A percentile compares a stretch with the other conserved stretches of the same genome.
These are phyloP conservation scores for Zelopaecilomyces penicillatus DNA, from an alignment of 2,329 filamentous ascomycete genomes.

Conservation along the genomic window DNA sequence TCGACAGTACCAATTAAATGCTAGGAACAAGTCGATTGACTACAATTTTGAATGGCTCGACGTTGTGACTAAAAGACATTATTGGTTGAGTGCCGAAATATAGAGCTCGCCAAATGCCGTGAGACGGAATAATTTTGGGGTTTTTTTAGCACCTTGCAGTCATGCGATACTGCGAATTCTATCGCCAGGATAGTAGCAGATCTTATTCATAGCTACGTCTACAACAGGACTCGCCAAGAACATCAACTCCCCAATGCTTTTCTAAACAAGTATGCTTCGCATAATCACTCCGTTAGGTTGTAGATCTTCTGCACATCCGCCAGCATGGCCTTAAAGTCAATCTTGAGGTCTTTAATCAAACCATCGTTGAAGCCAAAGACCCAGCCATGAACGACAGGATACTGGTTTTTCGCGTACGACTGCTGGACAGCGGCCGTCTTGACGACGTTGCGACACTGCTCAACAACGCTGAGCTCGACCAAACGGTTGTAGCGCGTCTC, in stretches of 20 bases:
- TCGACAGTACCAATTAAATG: too few relatives aligned
- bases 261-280: background rate
- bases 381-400: constrained; percentile 65
- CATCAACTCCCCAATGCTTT: background rate
- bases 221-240: too few relatives aligned
- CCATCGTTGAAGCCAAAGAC: constrained; percentile 64
- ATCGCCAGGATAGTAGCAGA: too few relatives aligned
- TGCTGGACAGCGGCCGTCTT: constrained; percentile 75
- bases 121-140: too few relatives aligned
- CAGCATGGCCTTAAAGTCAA: constrained; percentile 51
- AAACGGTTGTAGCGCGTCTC: constrained; percentile 58
- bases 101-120: too few relatives aligned
- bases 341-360: constrained; percentile 54
- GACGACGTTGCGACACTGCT: constrained; percentile 70
- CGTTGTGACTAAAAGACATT: too few relatives aligned
- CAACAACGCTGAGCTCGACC: constrained; percentile 74
- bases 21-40: too few relatives aligned
- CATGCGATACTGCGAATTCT: too few relatives aligned
- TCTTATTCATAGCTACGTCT: too few relatives aligned
- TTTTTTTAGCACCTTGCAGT: too few relatives aligned
- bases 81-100: too few relatives aligned
- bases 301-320: constrained; percentile 57
- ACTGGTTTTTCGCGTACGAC: constrained; percentile 53
- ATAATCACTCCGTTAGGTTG: constrained; percentile 36
- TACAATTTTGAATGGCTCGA: too few relatives aligned